Percentiles rank a stretch among this genome's conserved stretches.
phyloP scores from a whole-genome alignment of 2,329 filamentous ascomycete species.

The Phialophora chinensis region DNA sequence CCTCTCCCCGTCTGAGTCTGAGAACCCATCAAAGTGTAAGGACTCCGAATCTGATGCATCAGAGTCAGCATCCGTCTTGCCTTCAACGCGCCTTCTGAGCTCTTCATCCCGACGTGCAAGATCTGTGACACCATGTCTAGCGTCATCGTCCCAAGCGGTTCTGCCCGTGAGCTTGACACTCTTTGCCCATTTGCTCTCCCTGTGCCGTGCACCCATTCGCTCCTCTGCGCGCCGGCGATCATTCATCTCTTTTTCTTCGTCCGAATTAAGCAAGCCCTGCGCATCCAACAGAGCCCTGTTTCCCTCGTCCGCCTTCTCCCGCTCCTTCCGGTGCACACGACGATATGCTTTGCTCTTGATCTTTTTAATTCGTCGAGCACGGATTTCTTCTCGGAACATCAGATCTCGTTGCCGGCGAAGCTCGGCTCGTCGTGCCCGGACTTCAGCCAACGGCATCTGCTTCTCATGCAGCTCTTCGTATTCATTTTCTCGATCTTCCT shows the following conservation, averaged over 20 bases:
- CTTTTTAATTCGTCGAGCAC: conserved; percentile 93
- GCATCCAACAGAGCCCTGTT: conserved; percentile 55
- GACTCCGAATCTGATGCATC: conserved; percentile 68
- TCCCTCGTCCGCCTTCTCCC: conserved; percentile 27
- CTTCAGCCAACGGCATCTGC: conserved; percentile 73
- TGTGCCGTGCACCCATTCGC: conserved; percentile 82
- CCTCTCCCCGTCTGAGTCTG: conserved; percentile 63
- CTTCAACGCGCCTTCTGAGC: conserved; percentile 77
- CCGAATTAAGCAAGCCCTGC: conserved; percentile 65
- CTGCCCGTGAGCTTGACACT: conserved; percentile 77
- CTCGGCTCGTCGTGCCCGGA: conserved; percentile 73
- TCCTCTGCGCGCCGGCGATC: conserved; percentile 82
- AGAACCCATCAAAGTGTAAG: conserved; percentile 67
- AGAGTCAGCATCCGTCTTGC: conserved; percentile 68
- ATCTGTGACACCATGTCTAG: conserved; percentile 75
- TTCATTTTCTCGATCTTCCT: conserved; percentile 70
- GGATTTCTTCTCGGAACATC: conserved; percentile 84
- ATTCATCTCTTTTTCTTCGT: conserved; percentile 67
- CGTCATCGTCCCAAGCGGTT: conserved; percentile 87
- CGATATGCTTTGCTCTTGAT: conserved; percentile 98
- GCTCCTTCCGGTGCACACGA: conserved; percentile 78
- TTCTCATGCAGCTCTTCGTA: conserved; percentile 73
- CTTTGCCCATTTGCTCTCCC: conserved; percentile 92
- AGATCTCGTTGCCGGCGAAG: conserved; percentile 82
- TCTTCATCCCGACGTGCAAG: conserved; percentile 85